Conservation (phyloP, 805 yeast species). For the Zygoascus tannicola region DNA sequence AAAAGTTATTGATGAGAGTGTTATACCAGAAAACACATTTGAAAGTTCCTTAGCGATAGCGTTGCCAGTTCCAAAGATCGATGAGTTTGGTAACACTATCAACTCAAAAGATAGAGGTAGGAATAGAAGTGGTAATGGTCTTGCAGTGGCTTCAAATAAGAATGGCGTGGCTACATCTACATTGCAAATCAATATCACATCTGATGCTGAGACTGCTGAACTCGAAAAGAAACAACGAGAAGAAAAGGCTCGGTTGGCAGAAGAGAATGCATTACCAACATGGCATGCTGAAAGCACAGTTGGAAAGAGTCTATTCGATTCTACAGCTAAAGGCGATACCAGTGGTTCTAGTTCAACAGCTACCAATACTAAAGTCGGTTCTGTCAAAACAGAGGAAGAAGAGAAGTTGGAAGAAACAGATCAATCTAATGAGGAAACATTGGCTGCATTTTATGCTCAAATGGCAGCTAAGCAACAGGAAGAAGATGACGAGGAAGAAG, state of each 20-base stretch:
- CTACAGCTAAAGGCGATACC: neutral
- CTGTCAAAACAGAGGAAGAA: neutral
- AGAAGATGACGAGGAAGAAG: slow-evolving; percentile 52
- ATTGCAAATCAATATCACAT: slow-evolving; percentile 75
- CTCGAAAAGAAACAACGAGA: slow-evolving; percentile 60
- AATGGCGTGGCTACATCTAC: slow-evolving; percentile 50
- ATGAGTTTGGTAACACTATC: slow-evolving; percentile 12
- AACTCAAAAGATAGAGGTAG: slow-evolving; percentile 4
- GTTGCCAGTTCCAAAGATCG: slow-evolving; percentile 55
- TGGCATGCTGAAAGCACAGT: slow-evolving; percentile 94
- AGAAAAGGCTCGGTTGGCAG: slow-evolving; percentile 59
- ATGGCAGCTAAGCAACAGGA: slow-evolving; percentile 60
- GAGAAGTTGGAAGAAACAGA: slow-evolving; percentile 42
- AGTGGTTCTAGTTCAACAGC: slow-evolving; percentile 16
- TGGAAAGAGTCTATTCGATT: slow-evolving; percentile 43
- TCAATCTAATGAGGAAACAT: slow-evolving; percentile 57
- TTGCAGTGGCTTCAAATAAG: slow-evolving; percentile 32
- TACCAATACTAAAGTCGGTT: slow-evolving; percentile 1
- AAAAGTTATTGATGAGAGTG: slow-evolving; percentile 71
- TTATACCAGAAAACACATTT: slow-evolving; percentile 79
- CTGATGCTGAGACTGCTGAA: slow-evolving; percentile 74
- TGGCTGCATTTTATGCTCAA: slow-evolving; percentile 67
- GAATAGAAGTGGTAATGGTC: slow-evolving; percentile 11
- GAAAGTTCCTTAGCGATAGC: slow-evolving; percentile 75
- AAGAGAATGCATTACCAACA: slow-evolving; percentile 90